phyloP scores from a whole-genome alignment of 2,329 filamentous ascomycete species.

The Setomelanomma holmii region DNA sequence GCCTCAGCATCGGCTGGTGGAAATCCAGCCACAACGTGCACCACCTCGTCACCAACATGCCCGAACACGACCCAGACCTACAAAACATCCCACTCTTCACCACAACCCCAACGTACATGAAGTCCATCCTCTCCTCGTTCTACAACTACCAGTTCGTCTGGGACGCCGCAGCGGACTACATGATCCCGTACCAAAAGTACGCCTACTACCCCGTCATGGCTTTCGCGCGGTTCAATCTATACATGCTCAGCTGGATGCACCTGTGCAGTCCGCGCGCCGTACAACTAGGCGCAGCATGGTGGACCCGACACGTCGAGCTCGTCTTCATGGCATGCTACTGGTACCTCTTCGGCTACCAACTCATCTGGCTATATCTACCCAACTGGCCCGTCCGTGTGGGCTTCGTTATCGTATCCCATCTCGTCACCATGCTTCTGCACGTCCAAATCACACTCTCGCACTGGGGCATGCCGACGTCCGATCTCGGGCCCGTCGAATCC shows the following conservation, averaged over 20 bases:
- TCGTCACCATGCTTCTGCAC: slow-evolving; percentile 81
- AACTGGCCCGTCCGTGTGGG: slow-evolving; percentile 71
- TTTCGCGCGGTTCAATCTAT: slow-evolving; percentile 87
- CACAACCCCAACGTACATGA: slow-evolving; percentile 80
- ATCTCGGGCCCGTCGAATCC: slow-evolving; percentile 82
- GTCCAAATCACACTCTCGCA: slow-evolving; percentile 91
- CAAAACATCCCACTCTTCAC: slow-evolving; percentile 84
- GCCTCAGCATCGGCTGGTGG: slow-evolving; percentile 73
- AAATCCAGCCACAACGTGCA: slow-evolving; percentile 74
- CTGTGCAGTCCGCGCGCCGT: slow-evolving; percentile 74
- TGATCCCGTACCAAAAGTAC: slow-evolving; percentile 78
- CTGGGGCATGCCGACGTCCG: slow-evolving; percentile 91
- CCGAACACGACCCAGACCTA: slow-evolving; percentile 54
- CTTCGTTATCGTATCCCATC: slow-evolving; percentile 81
- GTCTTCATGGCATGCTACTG: slow-evolving; percentile 81
- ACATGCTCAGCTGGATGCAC: slow-evolving; percentile 80
- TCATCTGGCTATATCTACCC: slow-evolving; percentile 77
- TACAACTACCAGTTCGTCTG: slow-evolving; percentile 83
- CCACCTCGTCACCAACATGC: slow-evolving; percentile 70
- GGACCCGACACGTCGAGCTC: slow-evolving; percentile 84
- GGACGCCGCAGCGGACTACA: slow-evolving; percentile 73
- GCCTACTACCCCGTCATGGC: slow-evolving; percentile 83
- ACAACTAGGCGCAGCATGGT: slow-evolving; percentile 77
- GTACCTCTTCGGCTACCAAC: slow-evolving; percentile 83
- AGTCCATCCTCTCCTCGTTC: slow-evolving; percentile 77